Conservation (phyloP, 805 yeast genomes). For the Clavispora carvajalis region DNA sequence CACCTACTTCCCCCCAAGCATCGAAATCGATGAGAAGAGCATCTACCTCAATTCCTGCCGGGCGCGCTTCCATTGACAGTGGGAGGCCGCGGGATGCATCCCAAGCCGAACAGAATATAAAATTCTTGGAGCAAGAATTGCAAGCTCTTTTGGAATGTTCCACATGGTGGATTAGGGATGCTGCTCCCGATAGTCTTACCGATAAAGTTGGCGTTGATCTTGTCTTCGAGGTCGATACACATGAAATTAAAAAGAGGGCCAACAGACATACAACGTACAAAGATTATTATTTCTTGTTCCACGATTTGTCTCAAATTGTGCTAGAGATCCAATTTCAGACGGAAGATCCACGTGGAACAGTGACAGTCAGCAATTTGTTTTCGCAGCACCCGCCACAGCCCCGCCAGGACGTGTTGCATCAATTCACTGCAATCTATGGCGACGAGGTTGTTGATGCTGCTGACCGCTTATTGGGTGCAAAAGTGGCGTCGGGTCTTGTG, state of each 20-base stretch:
- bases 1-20: slow-evolving; percentile 4
- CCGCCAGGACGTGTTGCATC: slow-evolving; percentile 45
- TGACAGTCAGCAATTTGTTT: slow-evolving; percentile 27
- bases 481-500: slow-evolving; percentile 25
- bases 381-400: slow-evolving; percentile 39
- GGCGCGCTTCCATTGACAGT: slow-evolving; percentile 13
- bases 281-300: slow-evolving; percentile 67
- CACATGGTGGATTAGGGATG: slow-evolving; percentile 65
- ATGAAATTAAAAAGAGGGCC: slow-evolving; percentile 51
- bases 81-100: slow-evolving; percentile 14
- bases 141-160: slow-evolving; percentile 22
- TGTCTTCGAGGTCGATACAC: slow-evolving; percentile 62
- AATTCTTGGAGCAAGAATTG: slow-evolving; percentile 26
- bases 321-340: slow-evolving; percentile 54
- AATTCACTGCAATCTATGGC: slow-evolving; percentile 49
- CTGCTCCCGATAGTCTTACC: slow-evolving; percentile 51
- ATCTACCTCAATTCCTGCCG: slow-evolving; percentile 2
- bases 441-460: slow-evolving; percentile 36
- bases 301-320: slow-evolving; percentile 64
- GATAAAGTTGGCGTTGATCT: slow-evolving; percentile 42
- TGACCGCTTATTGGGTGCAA: slow-evolving; percentile 28
- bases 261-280: slow-evolving; percentile 44
- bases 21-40: slow-evolving; percentile 13
- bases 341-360: slow-evolving; percentile 49
- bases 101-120: slow-evolving; percentile 25